Evolutionary conservation across 495 filamentous ascomycete species (phyloP).

Genomic region (Hypoxylon intermedium): DNA sequence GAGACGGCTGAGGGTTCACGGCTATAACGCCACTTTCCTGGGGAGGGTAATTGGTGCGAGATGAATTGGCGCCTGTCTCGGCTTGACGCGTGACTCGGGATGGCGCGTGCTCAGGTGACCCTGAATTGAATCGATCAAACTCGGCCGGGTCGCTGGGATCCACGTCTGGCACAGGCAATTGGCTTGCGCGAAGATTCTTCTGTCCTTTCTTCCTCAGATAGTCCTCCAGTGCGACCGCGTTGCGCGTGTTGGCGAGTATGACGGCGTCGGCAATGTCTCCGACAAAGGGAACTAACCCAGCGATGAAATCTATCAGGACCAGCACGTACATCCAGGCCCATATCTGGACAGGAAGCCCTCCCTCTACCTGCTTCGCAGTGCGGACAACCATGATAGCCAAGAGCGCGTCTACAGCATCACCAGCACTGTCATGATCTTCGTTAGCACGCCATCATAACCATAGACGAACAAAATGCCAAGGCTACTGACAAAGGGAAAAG

Average conservation of each 20-base stretch:
- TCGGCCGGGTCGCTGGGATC: conserved; percentile 54
- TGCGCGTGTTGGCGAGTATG: conserved; percentile 74
- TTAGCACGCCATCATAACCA: conserved; percentile 14
- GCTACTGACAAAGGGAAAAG: conserved; percentile 75
- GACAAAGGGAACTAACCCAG: conserved; percentile 84
- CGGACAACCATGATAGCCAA: conserved; percentile 74
- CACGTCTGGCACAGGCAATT: conserved; percentile 39
- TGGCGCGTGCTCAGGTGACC: conserved; percentile 23
- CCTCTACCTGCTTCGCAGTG: conserved; percentile 71
- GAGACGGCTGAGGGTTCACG: conserved; percentile 20
- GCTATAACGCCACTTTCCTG: conserved; percentile 35
- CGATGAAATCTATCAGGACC: conserved; percentile 75
- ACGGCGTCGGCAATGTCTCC: conserved; percentile 79
- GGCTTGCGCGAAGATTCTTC: conserved; percentile 49
- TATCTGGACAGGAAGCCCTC: conserved; percentile 66
- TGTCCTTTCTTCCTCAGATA: conserved; percentile 67
- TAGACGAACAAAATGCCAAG: not conserved
- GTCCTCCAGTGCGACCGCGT: conserved; percentile 76
- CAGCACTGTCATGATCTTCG: conserved; percentile 57
- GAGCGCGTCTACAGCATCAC: conserved; percentile 75
- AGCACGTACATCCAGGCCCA: conserved; percentile 76
- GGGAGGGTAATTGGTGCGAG: conserved; percentile 16
- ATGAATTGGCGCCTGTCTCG: conserved; percentile 7
- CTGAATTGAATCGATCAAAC: conserved; percentile 47
- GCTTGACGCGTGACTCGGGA: conserved; percentile 20